A percentile compares a stretch with the other conserved stretches of the same genome.
Evolutionary conservation across 371 early-diverging fungal genomes (phyloP).

Genomic region (Nematocida ironsii): DNA sequence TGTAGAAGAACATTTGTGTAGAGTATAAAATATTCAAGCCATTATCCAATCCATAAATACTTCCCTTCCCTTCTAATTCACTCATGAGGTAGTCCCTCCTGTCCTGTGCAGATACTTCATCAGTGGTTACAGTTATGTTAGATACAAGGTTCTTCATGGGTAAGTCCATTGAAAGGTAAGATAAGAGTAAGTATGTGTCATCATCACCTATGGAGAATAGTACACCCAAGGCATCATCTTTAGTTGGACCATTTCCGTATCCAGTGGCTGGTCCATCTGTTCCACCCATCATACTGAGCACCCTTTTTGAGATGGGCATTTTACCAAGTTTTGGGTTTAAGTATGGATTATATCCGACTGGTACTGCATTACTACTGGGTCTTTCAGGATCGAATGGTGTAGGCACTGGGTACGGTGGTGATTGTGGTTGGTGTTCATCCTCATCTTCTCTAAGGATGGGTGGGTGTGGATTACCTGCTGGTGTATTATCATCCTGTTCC

Average conservation of each 20-base stretch:
- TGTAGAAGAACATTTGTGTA: slow-evolving; percentile 62
- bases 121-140: slow-evolving; percentile 53
- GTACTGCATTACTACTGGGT: not conserved
- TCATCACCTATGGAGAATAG: slow-evolving; percentile 63
- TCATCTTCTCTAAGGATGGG: slow-evolving; percentile 4
- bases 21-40: slow-evolving; percentile 64
- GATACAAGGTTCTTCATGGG: slow-evolving; percentile 65
- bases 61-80: slow-evolving; percentile 66
- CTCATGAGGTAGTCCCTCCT: slow-evolving; percentile 56
- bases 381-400: slow-evolving; percentile 7
- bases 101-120: slow-evolving; percentile 63
- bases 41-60: slow-evolving; percentile 41
- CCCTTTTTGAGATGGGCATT: not conserved
- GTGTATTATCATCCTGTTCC: not conserved
- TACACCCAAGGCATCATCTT: slow-evolving; percentile 53
- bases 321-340: not conserved
- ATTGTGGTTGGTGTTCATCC: not conserved
- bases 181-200: slow-evolving; percentile 37
- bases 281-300: not conserved
- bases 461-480: not conserved
- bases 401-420: not conserved
- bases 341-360: not conserved
- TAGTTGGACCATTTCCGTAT: slow-evolving; percentile 44
- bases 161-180: slow-evolving; percentile 56
- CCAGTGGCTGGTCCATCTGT: slow-evolving; percentile 15